Evolutionary conservation across 208 protist genomes (phyloP), one percentile per base, ranked within the genome.

Genomic region (Angomonas deanei): DNA sequence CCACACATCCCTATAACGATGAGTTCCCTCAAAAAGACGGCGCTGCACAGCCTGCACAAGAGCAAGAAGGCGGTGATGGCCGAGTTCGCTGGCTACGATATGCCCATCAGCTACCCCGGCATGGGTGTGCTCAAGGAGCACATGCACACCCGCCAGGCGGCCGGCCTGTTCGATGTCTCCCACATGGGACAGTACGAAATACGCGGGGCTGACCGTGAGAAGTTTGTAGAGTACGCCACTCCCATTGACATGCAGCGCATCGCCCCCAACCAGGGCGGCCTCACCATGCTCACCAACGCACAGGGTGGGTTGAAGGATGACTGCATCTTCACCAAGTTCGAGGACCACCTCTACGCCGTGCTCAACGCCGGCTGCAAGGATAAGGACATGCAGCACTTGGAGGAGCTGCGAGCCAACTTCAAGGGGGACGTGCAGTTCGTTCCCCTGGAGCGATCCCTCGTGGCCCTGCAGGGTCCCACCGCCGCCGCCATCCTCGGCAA

Each of bases 81-180:
- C 17, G 61, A 74, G 19, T 99, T 98, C 66, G 86, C 84, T 30
- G 98, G 98, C 26, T 99, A 93, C 66, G 80, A 88, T 33, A 98
- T 99, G 96, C 98, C 98, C n/a, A 87, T 99, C 15, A 76, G 88
- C 56, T 99, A 98, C 76, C 61, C 73, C 6, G 82, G 75, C 32
- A 67, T 70, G 47, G 89, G 90, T 31, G 83, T 97, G 15, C 76
- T 96, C 13, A 88, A 90, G 28, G 91, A 95, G 53, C 95, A 98
- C 74, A 23, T 90, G 15, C 93, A 97, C 73, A 95, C 84, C 1
- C 82, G 97, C 58, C 65, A 78, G 52, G 80, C 78, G 1, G 78
- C 84, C n/a, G 73, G 83, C 38, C 68, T 99, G 24, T 99, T 99
- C 65, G 98, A 99, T 68, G 93, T 99, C 0, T 98, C 95, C 17